Base-by-base conservation (phyloP, 2,329 filamentous ascomycete species). In the Talaromyces sp. region DNA sequence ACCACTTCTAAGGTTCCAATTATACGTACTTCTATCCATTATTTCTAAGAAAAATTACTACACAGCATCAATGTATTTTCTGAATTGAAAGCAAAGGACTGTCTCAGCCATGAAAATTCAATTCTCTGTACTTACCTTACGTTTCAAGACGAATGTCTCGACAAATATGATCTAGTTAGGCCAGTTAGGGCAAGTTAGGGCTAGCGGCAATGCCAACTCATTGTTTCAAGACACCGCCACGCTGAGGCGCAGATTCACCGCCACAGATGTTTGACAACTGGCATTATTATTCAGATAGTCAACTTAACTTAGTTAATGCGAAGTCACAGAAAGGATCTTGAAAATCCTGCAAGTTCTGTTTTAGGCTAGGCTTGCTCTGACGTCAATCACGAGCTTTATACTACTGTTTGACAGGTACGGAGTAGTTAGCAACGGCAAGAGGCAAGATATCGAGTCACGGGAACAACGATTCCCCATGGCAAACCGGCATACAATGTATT, bases 181-280 rank as follows among this genome's bases (percentile, higher is more conserved):
- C 51, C 33, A n/a, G 22, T 40, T 53, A 35, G 51, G 35, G 51
- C 25, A 40, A 53, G 15, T 53, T 53, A 48, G 35, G 52, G 52
- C 25, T 54, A 28, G n/a, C 48, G 13, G 51, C 13, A 28, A 21
- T 52, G 46, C 46, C 46, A 51, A 22, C 33, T 37, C 19, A 36
- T 10, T 19, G 22, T 10, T 13, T 37, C 19, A n/a, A 37, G 53
- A 28, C 54, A 40, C 21, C 43, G 54, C 54, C 54, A 56, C 53
- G 40, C 33, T 39, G 43, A 41, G 54, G 54, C 54, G 54, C 25
- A 56, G 54, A 35, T 8, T 19, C 52, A 45, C 39, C 53, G 35
- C 53, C 41, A 48, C 53, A 50, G 31, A 28, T 39, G 43, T 40
- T 22, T 55, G 53, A 43, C 54, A 56, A 56, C 54, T 56, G 33